Base-by-base conservation (phyloP, 2,329 filamentous ascomycete genomes). In the Tolypocladium guangdongense region DNA sequence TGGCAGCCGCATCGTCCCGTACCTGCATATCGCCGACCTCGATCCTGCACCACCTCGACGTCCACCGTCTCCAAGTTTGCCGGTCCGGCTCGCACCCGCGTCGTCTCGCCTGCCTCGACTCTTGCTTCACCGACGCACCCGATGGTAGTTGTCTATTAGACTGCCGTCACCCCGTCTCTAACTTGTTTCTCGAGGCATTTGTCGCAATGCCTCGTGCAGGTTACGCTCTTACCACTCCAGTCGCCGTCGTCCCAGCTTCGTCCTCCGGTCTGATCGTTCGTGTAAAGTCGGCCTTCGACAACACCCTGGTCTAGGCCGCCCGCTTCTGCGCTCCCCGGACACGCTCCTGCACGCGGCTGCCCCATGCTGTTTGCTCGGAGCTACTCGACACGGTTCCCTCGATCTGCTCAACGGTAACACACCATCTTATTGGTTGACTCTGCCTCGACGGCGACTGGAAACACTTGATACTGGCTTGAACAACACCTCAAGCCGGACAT, bases 201-300 rank as follows among this genome's bases (percentile, higher is more conserved):
- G 59, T 62, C 68, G 81, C 73, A 64, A 84, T 84, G 81, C 75
- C 73, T 78, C 66, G 81, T 81, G 75, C 71, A 74, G 72, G 68
- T 70, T 68, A 67, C 63, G 63, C 63, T 63, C 61, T 66, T 66
- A 69, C 67, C 61, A 73, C 71, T 73, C 77, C 80, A 83, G 81
- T 84, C 80, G 80, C 76, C 78, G 73, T 79, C 78, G 72, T 79
- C 78, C 77, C 74, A 70, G 77, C 74, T 72, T 74, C 71, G 79
- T 81, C 77, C 66, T 74, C 78, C 78, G 78, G 78, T 79, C 69
- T 74, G 67, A 74, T 80, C 74, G 68, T 74, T 73, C 68, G 74
- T 78, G 74, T 75, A 76, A 74, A 73, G 66, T 71, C 70, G 68
- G 71, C 68, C 58, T 56, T 58, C 69, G 64, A 64, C 65, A 66